These are phyloP conservation scores for Pleurotus tuber-regium DNA, from an alignment of 768 basidiomycete species.

Conservation along the genomic window DNA sequence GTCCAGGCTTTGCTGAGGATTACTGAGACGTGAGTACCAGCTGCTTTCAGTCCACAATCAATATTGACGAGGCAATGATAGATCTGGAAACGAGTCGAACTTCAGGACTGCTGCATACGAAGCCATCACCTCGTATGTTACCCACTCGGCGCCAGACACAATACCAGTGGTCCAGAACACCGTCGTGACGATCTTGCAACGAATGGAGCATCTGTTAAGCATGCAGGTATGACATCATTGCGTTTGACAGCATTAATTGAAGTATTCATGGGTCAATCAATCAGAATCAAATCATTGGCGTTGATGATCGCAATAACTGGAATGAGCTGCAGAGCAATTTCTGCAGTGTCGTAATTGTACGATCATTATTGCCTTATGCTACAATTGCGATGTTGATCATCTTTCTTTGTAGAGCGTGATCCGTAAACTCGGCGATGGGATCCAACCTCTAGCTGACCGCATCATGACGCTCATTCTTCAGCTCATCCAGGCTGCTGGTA, in stretches of 20 bases:
- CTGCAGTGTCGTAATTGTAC: conserved; percentile 84
- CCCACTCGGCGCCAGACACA: conserved; percentile 76
- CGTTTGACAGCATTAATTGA: conserved; percentile 1
- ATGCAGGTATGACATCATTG: conserved; percentile 79
- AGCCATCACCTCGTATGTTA: conserved; percentile 85
- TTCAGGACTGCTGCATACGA: conserved; percentile 96
- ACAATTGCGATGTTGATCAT: conserved; percentile 4
- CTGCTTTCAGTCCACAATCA: conserved; percentile 13
- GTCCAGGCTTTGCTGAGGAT: conserved; percentile 80
- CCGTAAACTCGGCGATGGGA: conserved; percentile 78
- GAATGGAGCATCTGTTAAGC: conserved; percentile 84
- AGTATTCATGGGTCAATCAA: neutral
- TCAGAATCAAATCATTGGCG: conserved; percentile 90
- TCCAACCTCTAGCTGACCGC: conserved; percentile 86
- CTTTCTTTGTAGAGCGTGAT: conserved; percentile 63
- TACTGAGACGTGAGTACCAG: conserved; percentile 71
- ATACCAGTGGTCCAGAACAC: conserved; percentile 82
- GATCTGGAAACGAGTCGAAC: conserved; percentile 84
- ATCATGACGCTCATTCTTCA: conserved; percentile 91
- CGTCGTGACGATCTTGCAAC: conserved; percentile 73
- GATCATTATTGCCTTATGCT: conserved; percentile 23
- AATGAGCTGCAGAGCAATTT: conserved; percentile 97
- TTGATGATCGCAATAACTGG: conserved; percentile 98
- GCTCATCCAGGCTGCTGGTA: conserved; percentile 83
- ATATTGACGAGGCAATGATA: conserved; percentile 22